A percentile compares a stretch with the other conserved stretches of the same genome.
Conservation (phyloP, 257 asterid genomes). For the Primulina tabacum region DNA sequence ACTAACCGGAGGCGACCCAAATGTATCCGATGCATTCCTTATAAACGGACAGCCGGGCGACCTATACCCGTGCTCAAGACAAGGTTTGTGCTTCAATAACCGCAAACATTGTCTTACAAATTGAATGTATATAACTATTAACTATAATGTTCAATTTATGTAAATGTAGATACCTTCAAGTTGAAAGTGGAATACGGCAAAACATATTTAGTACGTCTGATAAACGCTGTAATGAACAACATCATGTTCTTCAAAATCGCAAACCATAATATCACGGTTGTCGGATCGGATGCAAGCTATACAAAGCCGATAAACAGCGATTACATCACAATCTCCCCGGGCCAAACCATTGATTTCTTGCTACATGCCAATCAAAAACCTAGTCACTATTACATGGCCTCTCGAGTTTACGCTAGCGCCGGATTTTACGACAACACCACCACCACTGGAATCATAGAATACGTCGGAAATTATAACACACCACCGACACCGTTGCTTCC, state of each 20-base stretch:
- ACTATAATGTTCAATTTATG: too few species aligned
- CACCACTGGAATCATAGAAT: conserved; percentile 50
- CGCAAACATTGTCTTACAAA: too few species aligned
- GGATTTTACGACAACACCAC: conserved; percentile 40
- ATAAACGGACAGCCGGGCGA: conserved; percentile 59
- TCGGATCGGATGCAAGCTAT: not conserved
- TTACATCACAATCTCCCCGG: conserved; percentile 48
- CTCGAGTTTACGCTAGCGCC: conserved; percentile 36
- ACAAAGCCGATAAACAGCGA: not conserved
- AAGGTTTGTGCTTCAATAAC: conserved; percentile 26
- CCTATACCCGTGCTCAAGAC: conserved; percentile 37
- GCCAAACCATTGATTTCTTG: conserved; percentile 55
- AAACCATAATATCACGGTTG: not conserved
- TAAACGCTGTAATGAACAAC: not conserved
- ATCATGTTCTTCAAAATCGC: not conserved
- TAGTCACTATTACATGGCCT: conserved; percentile 53
- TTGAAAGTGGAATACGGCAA: not conserved
- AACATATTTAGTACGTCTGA: not conserved
- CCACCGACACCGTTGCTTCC: conserved; percentile 38
- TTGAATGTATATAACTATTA: too few species aligned
- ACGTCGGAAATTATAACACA: conserved; percentile 30
- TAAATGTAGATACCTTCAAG: not conserved
- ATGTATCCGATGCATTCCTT: conserved; percentile 37
- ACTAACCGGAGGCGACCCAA: conserved; percentile 29
- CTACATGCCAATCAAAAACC: conserved; percentile 49